These are phyloP conservation scores for Castanea mollissima DNA, from an alignment of 306 rosid species.

Conservation along the genomic window DNA sequence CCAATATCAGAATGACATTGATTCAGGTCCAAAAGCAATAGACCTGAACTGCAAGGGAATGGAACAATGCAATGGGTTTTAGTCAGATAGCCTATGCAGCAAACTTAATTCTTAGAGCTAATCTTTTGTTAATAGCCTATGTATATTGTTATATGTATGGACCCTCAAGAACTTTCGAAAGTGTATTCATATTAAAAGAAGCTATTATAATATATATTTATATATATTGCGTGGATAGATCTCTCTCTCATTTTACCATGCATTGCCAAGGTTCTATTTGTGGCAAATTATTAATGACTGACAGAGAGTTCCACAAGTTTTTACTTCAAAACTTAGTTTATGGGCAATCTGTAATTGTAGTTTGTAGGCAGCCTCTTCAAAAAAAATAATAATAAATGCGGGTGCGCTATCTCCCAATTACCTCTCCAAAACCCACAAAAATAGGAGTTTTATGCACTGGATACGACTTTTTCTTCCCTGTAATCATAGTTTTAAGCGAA, in stretches of 20 bases:
- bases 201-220: constrained; percentile 19
- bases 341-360: neutral
- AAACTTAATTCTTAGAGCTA: constrained; percentile 27
- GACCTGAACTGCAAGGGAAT: constrained; percentile 58
- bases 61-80: constrained; percentile 19
- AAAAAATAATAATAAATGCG: too few relatives aligned
- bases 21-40: constrained; percentile 45
- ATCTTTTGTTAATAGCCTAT: constrained; percentile 37
- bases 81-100: constrained; percentile 21
- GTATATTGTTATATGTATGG: constrained; percentile 44
- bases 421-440: too few relatives aligned
- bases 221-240: constrained; percentile 24
- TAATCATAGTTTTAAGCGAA: neutral
- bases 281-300: neutral
- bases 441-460: too few relatives aligned
- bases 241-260: constrained; percentile 2
- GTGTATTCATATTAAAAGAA: constrained; percentile 43
- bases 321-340: neutral
- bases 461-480: too few relatives aligned
- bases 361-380: neutral
- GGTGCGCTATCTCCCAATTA: too few relatives aligned
- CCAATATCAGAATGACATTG: constrained; percentile 55
- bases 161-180: constrained; percentile 30
- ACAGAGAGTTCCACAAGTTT: neutral
- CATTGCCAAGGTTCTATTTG: neutral